phyloP scores from a whole-genome alignment of 805 yeast species.

The Sugiyamaella chiloensis region DNA sequence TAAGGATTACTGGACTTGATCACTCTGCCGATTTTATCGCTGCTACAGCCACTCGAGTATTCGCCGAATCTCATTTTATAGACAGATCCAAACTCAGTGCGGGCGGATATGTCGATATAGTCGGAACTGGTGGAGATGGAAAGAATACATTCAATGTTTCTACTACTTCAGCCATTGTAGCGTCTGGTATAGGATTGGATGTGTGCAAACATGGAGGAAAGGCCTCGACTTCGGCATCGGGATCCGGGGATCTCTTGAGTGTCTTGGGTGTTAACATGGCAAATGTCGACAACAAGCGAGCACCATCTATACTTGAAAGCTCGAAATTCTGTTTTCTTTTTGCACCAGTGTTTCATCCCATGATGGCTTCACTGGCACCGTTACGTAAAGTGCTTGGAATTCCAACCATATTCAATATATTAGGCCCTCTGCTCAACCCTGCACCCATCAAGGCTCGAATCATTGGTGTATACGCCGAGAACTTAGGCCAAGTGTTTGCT shows the following conservation, averaged over 20 bases:
- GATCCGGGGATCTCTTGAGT: conserved; percentile 85
- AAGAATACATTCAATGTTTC: conserved; percentile 96
- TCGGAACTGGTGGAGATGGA: conserved; percentile 99
- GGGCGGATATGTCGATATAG: conserved; percentile 74
- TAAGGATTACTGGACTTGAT: conserved; percentile 72
- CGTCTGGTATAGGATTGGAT: conserved; percentile 78
- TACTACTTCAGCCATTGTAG: conserved; percentile 90
- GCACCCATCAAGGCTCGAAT: conserved; percentile 76
- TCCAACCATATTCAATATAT: conserved; percentile 89
- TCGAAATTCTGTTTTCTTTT: conserved; percentile 64
- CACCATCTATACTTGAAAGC: conserved; percentile 52
- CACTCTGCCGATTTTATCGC: conserved; percentile 79
- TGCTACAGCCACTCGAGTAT: conserved; percentile 74
- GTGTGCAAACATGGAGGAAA: conserved; percentile 97
- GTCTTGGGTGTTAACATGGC: conserved; percentile 79
- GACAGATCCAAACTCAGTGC: conserved; percentile 21
- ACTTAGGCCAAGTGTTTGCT: conserved; percentile 80
- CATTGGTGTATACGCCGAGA: conserved; percentile 82
- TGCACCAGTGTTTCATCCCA: conserved; percentile 94
- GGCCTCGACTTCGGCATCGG: conserved; percentile 89
- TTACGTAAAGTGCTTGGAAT: conserved; percentile 77
- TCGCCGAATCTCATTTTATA: conserved; percentile 43
- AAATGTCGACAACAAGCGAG: conserved; percentile 59
- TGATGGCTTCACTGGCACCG: conserved; percentile 78
- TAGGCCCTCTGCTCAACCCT: conserved; percentile 94